Conservation (phyloP, 2,329 filamentous ascomycete species). For the Stromatinia cepivora region DNA sequence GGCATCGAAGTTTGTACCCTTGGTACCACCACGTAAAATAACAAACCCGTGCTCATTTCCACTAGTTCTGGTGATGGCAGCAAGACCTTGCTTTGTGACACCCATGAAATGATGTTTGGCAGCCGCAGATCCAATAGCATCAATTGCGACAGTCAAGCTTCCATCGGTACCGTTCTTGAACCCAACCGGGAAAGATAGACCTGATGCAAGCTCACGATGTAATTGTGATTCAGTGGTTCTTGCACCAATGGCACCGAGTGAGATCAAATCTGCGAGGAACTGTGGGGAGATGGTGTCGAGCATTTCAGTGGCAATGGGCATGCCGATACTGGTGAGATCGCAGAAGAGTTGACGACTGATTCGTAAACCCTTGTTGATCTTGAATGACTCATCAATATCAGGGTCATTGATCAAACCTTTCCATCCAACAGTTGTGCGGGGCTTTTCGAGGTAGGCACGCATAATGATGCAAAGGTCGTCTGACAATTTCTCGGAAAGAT, state of each 20-base stretch:
- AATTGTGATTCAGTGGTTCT: slow-evolving; percentile 96
- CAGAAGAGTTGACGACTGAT: slow-evolving; percentile 92
- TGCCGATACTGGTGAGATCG: slow-evolving; percentile 80
- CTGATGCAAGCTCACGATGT: slow-evolving; percentile 92
- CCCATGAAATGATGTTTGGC: slow-evolving; percentile 97
- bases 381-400: slow-evolving; percentile 93
- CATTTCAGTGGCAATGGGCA: slow-evolving; percentile 98
- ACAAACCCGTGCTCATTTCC: slow-evolving; percentile 98
- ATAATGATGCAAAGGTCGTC: slow-evolving; percentile 90
- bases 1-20: slow-evolving; percentile 90
- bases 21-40: slow-evolving; percentile 87
- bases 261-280: slow-evolving; percentile 95
- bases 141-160: slow-evolving; percentile 84
- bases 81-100: slow-evolving; percentile 95
- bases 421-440: slow-evolving; percentile 96
- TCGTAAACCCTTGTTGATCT: slow-evolving; percentile 97
- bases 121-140: slow-evolving; percentile 86
- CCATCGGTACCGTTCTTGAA: slow-evolving; percentile 99
- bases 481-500: slow-evolving; percentile 74
- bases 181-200: slow-evolving; percentile 93
- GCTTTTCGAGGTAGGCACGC: slow-evolving; percentile 99
- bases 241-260: slow-evolving; percentile 91
- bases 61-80: slow-evolving; percentile 87
- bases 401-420: slow-evolving; percentile 99
- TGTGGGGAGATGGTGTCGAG: slow-evolving; percentile 98